Conservation (phyloP, 2,329 filamentous ascomycete species). For the Clarireedia sp. region DNA sequence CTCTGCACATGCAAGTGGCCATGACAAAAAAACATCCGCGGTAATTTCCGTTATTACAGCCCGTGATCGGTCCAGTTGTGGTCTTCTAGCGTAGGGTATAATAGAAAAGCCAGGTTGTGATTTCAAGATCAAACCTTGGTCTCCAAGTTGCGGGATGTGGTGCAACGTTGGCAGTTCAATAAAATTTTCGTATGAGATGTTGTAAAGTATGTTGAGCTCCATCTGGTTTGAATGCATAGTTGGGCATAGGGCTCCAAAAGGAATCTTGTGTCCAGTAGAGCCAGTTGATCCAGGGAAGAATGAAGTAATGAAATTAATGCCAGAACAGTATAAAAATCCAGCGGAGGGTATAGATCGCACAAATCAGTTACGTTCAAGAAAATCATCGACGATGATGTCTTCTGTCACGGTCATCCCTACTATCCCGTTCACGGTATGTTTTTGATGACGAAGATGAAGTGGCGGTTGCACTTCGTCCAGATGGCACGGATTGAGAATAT, state of each 20-base stretch:
- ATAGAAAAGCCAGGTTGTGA: conserved; percentile 15
- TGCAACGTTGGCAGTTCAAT: conserved; percentile 17
- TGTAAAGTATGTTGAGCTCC: conserved; percentile 13
- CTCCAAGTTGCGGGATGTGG: conserved; percentile 15
- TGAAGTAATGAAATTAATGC: conserved; percentile 24
- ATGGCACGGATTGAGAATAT: conserved; percentile 20
- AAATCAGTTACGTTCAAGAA: conserved; percentile 15
- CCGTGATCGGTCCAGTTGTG: conserved; percentile 16
- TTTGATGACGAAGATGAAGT: conserved; percentile 18
- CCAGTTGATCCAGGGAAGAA: conserved; percentile 18
- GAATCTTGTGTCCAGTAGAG: conserved; percentile 17
- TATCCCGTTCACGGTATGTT: conserved; percentile 21
- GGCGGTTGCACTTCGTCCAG: conserved; percentile 20
- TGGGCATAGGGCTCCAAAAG: conserved; percentile 15
- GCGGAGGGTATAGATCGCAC: conserved; percentile 10
- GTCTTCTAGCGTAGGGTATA: conserved; percentile 13
- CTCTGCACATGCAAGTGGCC: conserved; percentile 16
- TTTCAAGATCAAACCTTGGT: conserved; percentile 14
- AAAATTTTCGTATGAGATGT: conserved; percentile 14
- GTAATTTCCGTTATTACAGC: conserved; percentile 11
- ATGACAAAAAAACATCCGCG: conserved; percentile 16
- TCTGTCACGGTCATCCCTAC: conserved; percentile 23
- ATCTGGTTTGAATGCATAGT: conserved; percentile 21
- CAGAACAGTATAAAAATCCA: conserved; percentile 21
- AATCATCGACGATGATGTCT: conserved; percentile 20